phyloP scores from a whole-genome alignment of 345 rosid species.

The Citrus mangshanensis region DNA sequence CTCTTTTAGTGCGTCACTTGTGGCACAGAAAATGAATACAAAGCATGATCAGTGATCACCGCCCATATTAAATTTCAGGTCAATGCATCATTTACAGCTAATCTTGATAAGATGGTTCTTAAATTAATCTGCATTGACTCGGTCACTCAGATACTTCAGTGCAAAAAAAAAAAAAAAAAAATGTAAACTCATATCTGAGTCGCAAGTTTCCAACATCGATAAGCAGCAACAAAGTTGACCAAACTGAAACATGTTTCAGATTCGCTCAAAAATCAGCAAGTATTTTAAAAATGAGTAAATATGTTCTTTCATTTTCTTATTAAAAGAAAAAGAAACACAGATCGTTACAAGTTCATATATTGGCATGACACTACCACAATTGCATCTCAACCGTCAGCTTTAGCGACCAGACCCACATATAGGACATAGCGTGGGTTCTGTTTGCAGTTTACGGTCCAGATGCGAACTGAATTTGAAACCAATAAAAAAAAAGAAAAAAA shows the following conservation, averaged over 20 bases:
- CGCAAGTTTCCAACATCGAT: neutral
- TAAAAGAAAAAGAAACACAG: neutral
- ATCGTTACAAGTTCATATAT: neutral
- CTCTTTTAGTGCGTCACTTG: neutral
- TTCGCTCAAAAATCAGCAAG: neutral
- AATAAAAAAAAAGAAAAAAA: neutral
- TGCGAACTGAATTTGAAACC: neutral
- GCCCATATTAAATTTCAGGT: neutral
- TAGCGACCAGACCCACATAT: neutral
- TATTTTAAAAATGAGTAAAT: no score
- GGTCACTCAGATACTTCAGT: no score
- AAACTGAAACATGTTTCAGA: neutral
- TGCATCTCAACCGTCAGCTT: conserved; percentile 3
- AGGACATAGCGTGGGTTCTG: neutral
- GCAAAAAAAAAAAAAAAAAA: no score
- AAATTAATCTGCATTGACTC: neutral
- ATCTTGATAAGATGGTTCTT: neutral
- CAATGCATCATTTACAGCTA: neutral
- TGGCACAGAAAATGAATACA: neutral
- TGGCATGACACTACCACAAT: no score
- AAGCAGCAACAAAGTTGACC: neutral
- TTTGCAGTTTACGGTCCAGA: conserved; percentile 3
- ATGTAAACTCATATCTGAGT: no score
- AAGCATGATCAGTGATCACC: neutral
- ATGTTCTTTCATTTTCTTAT: no score